These are phyloP conservation scores for Quercus phellos DNA, from an alignment of 331 rosid species.

Conservation along the genomic window DNA sequence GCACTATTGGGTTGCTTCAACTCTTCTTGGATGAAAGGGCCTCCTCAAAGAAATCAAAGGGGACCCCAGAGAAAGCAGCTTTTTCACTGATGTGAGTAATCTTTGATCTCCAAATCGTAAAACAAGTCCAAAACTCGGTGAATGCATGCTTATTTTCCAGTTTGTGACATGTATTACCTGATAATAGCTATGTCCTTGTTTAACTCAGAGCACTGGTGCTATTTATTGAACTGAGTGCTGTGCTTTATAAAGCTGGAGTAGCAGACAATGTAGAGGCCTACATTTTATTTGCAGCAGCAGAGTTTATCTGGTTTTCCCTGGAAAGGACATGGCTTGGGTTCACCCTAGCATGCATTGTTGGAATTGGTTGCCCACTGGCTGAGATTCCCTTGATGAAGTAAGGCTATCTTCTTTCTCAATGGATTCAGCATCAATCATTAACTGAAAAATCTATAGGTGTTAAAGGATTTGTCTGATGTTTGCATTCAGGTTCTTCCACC, in stretches of 20 bases:
- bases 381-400: constrained; percentile 87
- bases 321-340: constrained; percentile 66
- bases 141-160: neutral
- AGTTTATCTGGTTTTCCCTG: constrained; percentile 57
- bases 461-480: constrained; percentile 11
- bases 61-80: constrained; percentile 35
- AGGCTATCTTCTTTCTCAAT: neutral
- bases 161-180: neutral
- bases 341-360: constrained; percentile 56
- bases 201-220: constrained; percentile 47
- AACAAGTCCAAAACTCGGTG: neutral
- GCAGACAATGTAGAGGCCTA: constrained; percentile 61
- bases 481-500: constrained; percentile 60
- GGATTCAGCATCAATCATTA: neutral
- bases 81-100: constrained; percentile 49
- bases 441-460: neutral
- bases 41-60: constrained; percentile 30
- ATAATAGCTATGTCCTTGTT: neutral
- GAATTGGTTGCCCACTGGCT: constrained; percentile 63
- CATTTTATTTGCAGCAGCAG: constrained; percentile 59
- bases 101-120: neutral
- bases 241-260: constrained; percentile 69
- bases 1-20: constrained; percentile 69
- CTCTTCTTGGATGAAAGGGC: constrained; percentile 52
- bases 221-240: constrained; percentile 72